phyloP scores from a whole-genome alignment of 2,329 filamentous ascomycete genomes.

The Domatiomyces globalis region DNA sequence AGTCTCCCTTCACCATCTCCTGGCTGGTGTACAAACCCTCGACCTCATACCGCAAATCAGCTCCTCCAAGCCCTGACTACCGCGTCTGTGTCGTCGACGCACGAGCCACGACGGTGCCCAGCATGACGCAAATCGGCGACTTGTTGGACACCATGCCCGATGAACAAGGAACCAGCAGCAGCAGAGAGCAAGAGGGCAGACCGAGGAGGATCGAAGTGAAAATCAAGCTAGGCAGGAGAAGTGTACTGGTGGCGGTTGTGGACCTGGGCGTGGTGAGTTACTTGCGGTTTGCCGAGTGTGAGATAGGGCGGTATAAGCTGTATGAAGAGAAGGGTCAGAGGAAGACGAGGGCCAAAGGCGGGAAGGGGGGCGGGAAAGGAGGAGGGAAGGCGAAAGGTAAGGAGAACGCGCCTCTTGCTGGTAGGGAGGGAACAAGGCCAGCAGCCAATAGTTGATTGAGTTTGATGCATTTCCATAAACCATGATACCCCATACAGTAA shows the following conservation, averaged over 20 bases:
- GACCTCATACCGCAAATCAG: constrained; percentile 59
- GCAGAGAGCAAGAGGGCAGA: constrained; percentile 23
- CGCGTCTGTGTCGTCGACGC: constrained; percentile 70
- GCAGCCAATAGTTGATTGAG: background rate
- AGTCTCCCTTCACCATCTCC: constrained; percentile 53
- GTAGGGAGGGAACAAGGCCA: background rate
- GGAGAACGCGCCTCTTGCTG: background rate
- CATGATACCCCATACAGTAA: background rate
- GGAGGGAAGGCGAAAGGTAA: constrained; percentile 1
- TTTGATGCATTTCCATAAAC: constrained; percentile 1
- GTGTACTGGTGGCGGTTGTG: constrained; percentile 73
- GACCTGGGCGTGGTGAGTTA: constrained; percentile 86
- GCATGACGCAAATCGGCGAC: constrained; percentile 53
- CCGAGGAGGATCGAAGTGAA: constrained; percentile 50
- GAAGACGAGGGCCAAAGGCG: constrained; percentile 6
- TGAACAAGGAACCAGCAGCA: constrained; percentile 41
- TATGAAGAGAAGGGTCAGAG: constrained; percentile 26
- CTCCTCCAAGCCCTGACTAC: constrained; percentile 67
- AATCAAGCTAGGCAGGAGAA: constrained; percentile 70
- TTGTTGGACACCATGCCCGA: constrained; percentile 63
- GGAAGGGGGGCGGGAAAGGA: constrained; percentile 17
- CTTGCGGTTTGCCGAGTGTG: constrained; percentile 62
- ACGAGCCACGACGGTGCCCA: constrained; percentile 55
- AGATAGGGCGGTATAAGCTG: constrained; percentile 62
- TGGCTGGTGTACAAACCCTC: constrained; percentile 72